Evolutionary conservation across 768 basidiomycete species (phyloP), one percentile per base, ranked within the genome.

Genomic region (Calocybe indica): DNA sequence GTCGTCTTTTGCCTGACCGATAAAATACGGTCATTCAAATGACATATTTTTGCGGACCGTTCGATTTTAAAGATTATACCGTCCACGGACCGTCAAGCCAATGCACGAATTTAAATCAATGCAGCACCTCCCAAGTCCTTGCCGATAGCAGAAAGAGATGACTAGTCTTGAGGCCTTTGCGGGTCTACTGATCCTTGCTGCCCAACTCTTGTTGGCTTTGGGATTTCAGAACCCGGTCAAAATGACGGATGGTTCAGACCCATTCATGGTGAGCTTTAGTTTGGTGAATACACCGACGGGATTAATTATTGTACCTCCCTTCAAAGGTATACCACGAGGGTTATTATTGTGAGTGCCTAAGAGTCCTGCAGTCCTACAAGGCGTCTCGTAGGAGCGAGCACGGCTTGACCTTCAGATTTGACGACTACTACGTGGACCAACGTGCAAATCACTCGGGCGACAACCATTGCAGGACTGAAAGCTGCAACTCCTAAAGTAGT

Each of bases 401-500:
- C 50, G 7, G 14, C 15, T 9, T 14, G 3, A 28, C 31, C 6
- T 13, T 22, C 37, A 62, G 61, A 65, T 37, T 44, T 65, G 14
- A 63, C 63, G 1, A 50, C 58, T 5, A 64, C 63, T 8, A 65
- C 63, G 2, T 63, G 63, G 63, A 54, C 55, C 5, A 62, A 65
- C 36, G 60, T 64, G 37, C 56, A 62, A 47, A 56, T 64, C 32
- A 62, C 61, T 7, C 58, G 63, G 5, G 62, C 61, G 13, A 61
- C 61, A 3, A 64, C 59, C 15, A 53, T 64, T 15, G 54, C 36
- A 6, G 69, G 68, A 30, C 55, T 70, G 46, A 70, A 65, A 40
- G 69, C 60, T 5, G 68, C 65, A 3, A 63, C 60, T 0, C 62
- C 68, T 5, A 68, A 60, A 36, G 52, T 55, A 4, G 39, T 65